Evolutionary conservation across 23 red algal species (phyloP), one percentile per base, ranked within the genome.

Genomic region (Cyanidioschyzon merolae): DNA sequence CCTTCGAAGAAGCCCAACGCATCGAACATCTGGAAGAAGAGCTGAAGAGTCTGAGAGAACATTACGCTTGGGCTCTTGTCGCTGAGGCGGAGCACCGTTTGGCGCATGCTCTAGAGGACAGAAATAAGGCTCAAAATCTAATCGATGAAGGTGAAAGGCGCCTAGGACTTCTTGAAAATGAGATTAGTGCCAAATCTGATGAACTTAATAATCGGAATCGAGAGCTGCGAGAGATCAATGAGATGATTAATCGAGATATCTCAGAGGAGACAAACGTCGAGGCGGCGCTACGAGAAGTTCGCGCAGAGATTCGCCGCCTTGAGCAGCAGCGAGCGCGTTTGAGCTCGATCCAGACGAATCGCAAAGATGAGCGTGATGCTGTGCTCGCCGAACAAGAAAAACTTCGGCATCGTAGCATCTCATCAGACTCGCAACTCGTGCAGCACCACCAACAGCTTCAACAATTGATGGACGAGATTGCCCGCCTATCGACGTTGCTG

Each of bases 1-100:
- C 74, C 37, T 76, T 78, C 40, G 76, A 85, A 41, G 79, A 89
- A 54, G 59, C 83, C 1, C 25, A 88, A 50, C 76, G 58, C 0
- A 83, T 88, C 79, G 86, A 89, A 38, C 58, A 83, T 12, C 74
- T 89, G 37, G 79, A 84, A 24, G 50, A 24, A 12, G 38, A 54
- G 1, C 74, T 89, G 17, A 68, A 63, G 1, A 58, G 80, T 30
- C 74, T 84, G 2, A 38, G 76, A 40, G 74, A 75, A n/a, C 39
- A 79, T 38, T 75, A 76, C 50, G 85, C 79, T 18, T 95, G 90
- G 90, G 63, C 76, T 1, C 51, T 75, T 16, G 85, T 85, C 24
- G 34, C 75, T 15, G 85, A 95, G 79, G 74, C 41, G 12, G 84
- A 94, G 36, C 21, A 37, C 2, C 17, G 39, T 7, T 0, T 90